Conservation (phyloP, 495 filamentous ascomycete species). For the Thermothielavioides terrestris region DNA sequence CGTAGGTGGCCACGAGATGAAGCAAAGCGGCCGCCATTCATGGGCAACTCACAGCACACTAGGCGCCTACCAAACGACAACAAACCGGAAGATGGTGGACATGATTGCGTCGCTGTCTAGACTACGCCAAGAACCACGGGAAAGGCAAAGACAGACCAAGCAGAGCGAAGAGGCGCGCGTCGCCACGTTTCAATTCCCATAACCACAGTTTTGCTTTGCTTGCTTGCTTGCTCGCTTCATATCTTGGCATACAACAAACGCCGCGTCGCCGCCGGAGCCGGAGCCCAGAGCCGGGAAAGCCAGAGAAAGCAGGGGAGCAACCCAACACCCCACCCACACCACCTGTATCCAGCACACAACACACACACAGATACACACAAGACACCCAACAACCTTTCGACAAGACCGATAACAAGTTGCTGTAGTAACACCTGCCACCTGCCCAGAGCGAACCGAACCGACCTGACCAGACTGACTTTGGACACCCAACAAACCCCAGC, state of each 20-base stretch:
- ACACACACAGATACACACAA: no score
- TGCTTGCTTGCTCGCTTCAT: conserved; percentile 1
- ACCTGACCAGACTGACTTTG: neutral
- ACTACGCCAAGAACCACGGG: no score
- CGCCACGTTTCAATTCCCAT: conserved; percentile 12
- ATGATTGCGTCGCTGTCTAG: no score
- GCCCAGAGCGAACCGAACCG: neutral
- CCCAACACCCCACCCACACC: neutral
- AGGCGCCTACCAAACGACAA: no score
- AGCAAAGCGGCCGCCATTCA: no score
- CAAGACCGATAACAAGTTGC: neutral
- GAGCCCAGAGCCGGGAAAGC: neutral
- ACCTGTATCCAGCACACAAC: neutral
- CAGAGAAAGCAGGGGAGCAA: neutral
- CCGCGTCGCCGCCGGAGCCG: neutral
- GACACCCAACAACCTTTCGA: neutral
- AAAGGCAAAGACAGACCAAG: neutral
- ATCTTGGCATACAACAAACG: conserved; percentile 20
- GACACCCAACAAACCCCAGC: conserved; percentile 6
- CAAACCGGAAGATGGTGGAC: no score
- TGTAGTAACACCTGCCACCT: neutral
- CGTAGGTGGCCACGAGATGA: no score
- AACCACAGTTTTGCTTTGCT: conserved; percentile 8
- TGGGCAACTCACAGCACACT: no score
- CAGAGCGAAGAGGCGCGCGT: conserved; percentile 15